Base-by-base conservation (phyloP, 129 eudicot species). In the Logfia minima region DNA sequence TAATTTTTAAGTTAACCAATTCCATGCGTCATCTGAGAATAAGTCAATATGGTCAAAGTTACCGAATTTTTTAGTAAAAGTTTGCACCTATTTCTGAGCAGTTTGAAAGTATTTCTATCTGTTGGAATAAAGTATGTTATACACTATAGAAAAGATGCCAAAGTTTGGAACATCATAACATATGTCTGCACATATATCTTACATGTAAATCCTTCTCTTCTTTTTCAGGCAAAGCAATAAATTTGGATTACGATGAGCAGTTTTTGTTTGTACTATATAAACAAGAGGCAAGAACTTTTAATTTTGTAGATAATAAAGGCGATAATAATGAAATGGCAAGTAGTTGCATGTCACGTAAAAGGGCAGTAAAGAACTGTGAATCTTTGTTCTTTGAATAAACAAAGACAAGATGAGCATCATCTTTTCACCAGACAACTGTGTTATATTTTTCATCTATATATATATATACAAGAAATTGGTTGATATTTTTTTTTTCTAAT, bases 191-290 rank as follows among this genome's bases (percentile, higher is more conserved):
- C 17, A 23, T 79, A 19, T 35, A 19, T 35, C 6, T 29, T 11
- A 55, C 13, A 4, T 32, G 4, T 61, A 31, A 41, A 10, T 35
- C 24, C 16, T 61, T 32, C 3, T 48, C 4, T 73, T 52, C 22
- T 34, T 70, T 67, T 45, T 71, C 89, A 88, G 92, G 92, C 92
- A n/a, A 88, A 85, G 79, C 89, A 88, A 60, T 85, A 68, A 85
- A 70, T 69, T 26, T 77, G 69, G 64, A 67, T 0, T 41, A 61
- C 23, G 77, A 63, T 55, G n/a, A 35, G 59, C 45, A 29, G 14
- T 67, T 52, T 45, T 71, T 74, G 72, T 67, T 41, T 86, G 86
- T 82, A 77, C 58, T 74, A 86, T 74, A 86, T 86, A 83, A 77
- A 56, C 63, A 70, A 74, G 79, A 58, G 83, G 74, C 77, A 17